A percentile compares a stretch with the other conserved stretches of the same genome.
Conservation (phyloP, 495 filamentous ascomycete genomes). For the Penicillium turbatum region DNA sequence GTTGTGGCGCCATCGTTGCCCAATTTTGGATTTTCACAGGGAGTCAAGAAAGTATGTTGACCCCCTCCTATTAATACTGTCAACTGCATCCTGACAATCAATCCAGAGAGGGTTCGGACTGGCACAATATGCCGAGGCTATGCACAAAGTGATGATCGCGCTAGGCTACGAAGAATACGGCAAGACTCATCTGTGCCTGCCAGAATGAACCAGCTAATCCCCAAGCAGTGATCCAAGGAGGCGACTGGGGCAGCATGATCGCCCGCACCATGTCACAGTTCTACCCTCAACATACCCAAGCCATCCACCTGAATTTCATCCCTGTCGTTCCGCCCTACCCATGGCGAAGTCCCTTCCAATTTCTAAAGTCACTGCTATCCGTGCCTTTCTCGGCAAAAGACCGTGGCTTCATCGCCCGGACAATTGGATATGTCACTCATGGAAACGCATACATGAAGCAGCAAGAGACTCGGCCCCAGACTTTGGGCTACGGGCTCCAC, state of each 20-base stretch:
- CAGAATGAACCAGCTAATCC: slow-evolving; percentile 2
- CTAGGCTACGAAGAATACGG: slow-evolving; percentile 46
- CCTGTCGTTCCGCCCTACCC: slow-evolving; percentile 31
- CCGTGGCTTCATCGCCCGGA: slow-evolving; percentile 28
- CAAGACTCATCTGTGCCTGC: slow-evolving; percentile 2
- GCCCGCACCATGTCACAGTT: slow-evolving; percentile 36
- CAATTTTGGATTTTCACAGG: slow-evolving; percentile 65
- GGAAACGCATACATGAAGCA: slow-evolving; percentile 43
- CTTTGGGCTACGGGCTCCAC: slow-evolving; percentile 45
- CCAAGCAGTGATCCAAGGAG: slow-evolving; percentile 43
- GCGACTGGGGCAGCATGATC: slow-evolving; percentile 48
- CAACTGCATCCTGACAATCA: slow-evolving; percentile 5
- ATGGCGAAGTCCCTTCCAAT: slow-evolving; percentile 32
- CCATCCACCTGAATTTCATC: slow-evolving; percentile 44
- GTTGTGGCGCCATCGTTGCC: slow-evolving; percentile 67
- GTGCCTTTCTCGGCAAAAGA: slow-evolving; percentile 37
- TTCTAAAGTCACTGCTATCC: slow-evolving; percentile 30
- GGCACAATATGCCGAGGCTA: slow-evolving; percentile 40
- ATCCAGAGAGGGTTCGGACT: slow-evolving; percentile 38
- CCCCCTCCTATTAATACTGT: background rate
- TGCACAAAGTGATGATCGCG: slow-evolving; percentile 40
- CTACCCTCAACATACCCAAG: slow-evolving; percentile 40
- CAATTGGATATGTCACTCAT: slow-evolving; percentile 31
- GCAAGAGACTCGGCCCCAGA: slow-evolving; percentile 49
- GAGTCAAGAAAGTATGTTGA: slow-evolving; percentile 40